Evolutionary conservation across 2,329 filamentous ascomycete species (phyloP), one percentile per base, ranked within the genome.

Genomic region (Mycosphaerella arachidis): DNA sequence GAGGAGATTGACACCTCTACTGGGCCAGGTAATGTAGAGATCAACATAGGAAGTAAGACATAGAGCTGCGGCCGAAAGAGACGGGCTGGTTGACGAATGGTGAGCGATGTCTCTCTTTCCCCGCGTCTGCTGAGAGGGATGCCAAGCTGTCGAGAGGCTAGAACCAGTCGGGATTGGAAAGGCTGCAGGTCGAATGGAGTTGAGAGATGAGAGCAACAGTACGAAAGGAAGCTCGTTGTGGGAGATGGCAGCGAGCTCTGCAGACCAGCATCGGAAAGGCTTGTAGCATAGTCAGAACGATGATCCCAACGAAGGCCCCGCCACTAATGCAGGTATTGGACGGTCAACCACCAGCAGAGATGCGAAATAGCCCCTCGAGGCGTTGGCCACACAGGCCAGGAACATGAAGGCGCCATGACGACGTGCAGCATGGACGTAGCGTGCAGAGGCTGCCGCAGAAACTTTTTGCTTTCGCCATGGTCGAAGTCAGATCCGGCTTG

Each of bases 1-100:
- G 64, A 59, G 56, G 64, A 61, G 51, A 57, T 52, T 53, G 61
- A 57, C 52, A 62, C 64, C 61, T 66, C 64, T 48, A 65, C 63
- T 31, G 64, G 64, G 61, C 64, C 63, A 29, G 61, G 58, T 30
- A 65, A 48, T 20, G 63, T 61, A 43, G 64, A 61, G 59, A 66
- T 62, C 61, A 66, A 55, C 64, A 66, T 66, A 29, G 56, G 55
- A 55, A 55, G 43, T 29, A 48, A 48, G 61, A 48, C 57, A 62
- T 61, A 20, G 29, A 60, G 35, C 33, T 46, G 53, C 33, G 53
- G 53, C 37, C 50, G 12, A 12, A 12, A 16, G 51, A 37, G 55
- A 40, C 53, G 48, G 58, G 53, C 53, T 57, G 45, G 48, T 43
- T 30, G 58, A 35, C 48, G 55, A 52, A 30, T 31, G 27, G 45